phyloP scores from a whole-genome alignment of 306 rosid genomes.

The Acacia melanoxylon region DNA sequence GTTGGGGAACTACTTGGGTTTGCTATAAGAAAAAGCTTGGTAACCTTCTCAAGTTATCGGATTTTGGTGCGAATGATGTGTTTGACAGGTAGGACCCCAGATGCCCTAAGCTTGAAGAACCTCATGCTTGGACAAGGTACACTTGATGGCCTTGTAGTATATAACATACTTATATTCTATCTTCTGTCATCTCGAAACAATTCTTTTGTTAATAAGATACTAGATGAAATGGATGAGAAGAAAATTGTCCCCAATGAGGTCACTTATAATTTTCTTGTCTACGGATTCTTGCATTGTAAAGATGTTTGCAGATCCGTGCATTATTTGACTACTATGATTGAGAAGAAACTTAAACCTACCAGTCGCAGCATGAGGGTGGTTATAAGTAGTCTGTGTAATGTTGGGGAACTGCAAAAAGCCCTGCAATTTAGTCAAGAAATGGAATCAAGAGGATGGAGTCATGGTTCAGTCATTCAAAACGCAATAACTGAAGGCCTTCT shows the following conservation, averaged over 20 bases:
- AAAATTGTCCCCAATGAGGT: conserved; percentile 56
- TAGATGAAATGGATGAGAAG: conserved; percentile 59
- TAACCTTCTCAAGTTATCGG: conserved; percentile 53
- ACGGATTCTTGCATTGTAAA: conserved; percentile 62
- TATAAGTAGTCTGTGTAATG: conserved; percentile 56
- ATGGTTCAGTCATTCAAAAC: conserved; percentile 64
- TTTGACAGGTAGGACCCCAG: conserved; percentile 44
- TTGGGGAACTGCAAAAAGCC: conserved; percentile 61
- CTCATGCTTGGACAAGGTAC: conserved; percentile 57
- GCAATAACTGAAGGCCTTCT: conserved; percentile 61
- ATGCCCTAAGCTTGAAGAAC: conserved; percentile 58
- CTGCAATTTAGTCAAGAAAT: conserved; percentile 63
- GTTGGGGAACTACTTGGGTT: conserved; percentile 64
- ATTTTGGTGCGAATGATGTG: conserved; percentile 55
- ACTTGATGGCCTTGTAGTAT: conserved; percentile 42
- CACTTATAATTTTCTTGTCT: conserved; percentile 70
- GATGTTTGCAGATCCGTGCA: conserved; percentile 52
- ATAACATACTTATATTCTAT: conserved; percentile 74
- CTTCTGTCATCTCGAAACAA: conserved; percentile 55
- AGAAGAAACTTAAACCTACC: conserved; percentile 58
- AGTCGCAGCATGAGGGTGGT: conserved; percentile 66
- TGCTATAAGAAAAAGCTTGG: conserved; percentile 50
- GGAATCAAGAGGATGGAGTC: conserved; percentile 71
- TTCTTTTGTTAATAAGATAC: conserved; percentile 42
- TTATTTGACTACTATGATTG: conserved; percentile 66